Evolutionary conservation across 208 protist species (phyloP).

Genomic region (Leishmania aethiopica): DNA sequence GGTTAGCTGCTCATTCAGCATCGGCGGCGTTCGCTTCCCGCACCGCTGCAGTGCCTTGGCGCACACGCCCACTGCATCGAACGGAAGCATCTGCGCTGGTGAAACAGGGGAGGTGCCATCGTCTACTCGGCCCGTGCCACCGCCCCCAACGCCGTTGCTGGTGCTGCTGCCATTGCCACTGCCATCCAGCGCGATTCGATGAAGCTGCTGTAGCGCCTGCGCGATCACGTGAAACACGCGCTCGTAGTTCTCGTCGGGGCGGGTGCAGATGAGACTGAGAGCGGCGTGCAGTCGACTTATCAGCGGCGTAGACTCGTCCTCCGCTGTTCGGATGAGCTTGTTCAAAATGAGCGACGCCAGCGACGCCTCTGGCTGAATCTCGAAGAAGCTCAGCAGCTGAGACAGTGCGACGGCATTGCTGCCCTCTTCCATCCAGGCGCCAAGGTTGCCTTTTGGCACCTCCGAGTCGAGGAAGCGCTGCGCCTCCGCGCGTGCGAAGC

Average conservation of each 20-base stretch:
- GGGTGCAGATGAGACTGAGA: constrained; percentile 32
- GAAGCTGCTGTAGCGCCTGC: constrained; percentile 40
- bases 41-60: constrained; percentile 81
- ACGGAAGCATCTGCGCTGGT: neutral
- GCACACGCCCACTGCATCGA: constrained; percentile 43
- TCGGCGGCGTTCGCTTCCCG: constrained; percentile 56
- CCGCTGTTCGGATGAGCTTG: constrained; percentile 59
- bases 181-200: neutral
- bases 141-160: neutral
- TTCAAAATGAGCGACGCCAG: constrained; percentile 64
- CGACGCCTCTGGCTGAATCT: constrained; percentile 69
- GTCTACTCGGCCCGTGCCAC: neutral
- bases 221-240: constrained; percentile 61
- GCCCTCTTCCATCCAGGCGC: constrained; percentile 74
- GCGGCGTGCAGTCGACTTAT: constrained; percentile 41
- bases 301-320: constrained; percentile 37
- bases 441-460: constrained; percentile 62
- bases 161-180: neutral
- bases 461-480: constrained; percentile 83
- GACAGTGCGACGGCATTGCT: constrained; percentile 71
- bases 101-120: neutral
- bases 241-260: constrained; percentile 81
- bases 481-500: constrained; percentile 66
- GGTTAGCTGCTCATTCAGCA: constrained; percentile 64
- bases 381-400: constrained; percentile 79